A percentile compares a stretch with the other conserved stretches of the same genome.
phyloP scores from a whole-genome alignment of 1,284 basidiomycete species.

The Tylopilus sp. region DNA sequence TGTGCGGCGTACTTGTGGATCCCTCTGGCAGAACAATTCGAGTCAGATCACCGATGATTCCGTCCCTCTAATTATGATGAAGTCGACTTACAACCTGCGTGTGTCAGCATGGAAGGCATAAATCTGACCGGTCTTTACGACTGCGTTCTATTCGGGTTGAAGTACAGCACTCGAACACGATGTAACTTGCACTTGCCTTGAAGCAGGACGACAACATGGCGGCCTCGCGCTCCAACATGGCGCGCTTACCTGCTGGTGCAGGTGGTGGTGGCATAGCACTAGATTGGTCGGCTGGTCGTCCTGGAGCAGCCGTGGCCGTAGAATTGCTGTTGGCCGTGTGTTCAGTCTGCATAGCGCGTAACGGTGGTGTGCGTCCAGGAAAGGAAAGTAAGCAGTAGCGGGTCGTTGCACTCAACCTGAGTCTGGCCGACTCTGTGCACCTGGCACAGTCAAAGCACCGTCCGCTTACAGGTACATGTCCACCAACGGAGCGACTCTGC shows the following conservation, averaged over 20 bases:
- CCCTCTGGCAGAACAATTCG: constrained; percentile 36
- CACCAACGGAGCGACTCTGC: not conserved
- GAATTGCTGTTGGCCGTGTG: constrained; percentile 21
- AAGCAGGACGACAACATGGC: constrained; percentile 53
- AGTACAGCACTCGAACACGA: not conserved
- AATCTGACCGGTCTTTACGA: constrained; percentile 64
- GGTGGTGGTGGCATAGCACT: constrained; percentile 61
- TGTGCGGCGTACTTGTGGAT: constrained; percentile 54
- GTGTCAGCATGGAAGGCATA: constrained; percentile 65
- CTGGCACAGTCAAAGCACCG: constrained; percentile 4
- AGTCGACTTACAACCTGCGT: constrained; percentile 51
- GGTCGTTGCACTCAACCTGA: not conserved
- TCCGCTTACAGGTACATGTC: constrained; percentile 4
- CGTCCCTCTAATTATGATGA: not conserved
- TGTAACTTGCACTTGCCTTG: constrained; percentile 41
- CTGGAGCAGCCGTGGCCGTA: constrained; percentile 13
- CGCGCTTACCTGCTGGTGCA: constrained; percentile 40
- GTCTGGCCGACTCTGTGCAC: constrained; percentile 2
- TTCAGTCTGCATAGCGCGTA: constrained; percentile 16
- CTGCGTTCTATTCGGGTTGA: constrained; percentile 47
- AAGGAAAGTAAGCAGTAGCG: constrained; percentile 22
- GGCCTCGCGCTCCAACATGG: constrained; percentile 62
- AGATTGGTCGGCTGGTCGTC: constrained; percentile 6
- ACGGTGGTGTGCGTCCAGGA: constrained; percentile 15
- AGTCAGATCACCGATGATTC: not conserved